Percentiles rank a stretch among this genome's conserved stretches.
These are phyloP conservation scores for Gaertneriomyces semiglobifer DNA, from an alignment of 192 early-diverging fungal genomes.

Conservation along the genomic window DNA sequence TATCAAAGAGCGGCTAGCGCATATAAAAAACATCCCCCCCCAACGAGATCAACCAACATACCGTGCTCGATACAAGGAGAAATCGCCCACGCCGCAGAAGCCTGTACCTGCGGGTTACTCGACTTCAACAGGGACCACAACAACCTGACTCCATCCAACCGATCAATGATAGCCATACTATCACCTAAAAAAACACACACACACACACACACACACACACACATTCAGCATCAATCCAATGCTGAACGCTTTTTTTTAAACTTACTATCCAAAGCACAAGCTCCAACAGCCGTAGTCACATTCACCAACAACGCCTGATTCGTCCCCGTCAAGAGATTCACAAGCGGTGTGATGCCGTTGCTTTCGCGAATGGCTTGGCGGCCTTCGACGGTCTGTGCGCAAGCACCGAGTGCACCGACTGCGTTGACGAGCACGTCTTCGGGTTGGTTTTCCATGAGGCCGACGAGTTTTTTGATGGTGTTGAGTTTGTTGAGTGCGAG, in stretches of 20 bases:
- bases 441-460: constrained; percentile 64
- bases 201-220: background rate
- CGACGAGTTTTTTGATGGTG: constrained; percentile 64
- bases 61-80: constrained; percentile 68
- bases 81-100: constrained; percentile 64
- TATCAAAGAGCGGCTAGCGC: too few species aligned
- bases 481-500: constrained; percentile 61
- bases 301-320: constrained; percentile 61
- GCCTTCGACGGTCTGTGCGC: constrained; percentile 62
- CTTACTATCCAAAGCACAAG: constrained; percentile 55
- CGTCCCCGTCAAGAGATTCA: constrained; percentile 57
- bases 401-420: constrained; percentile 61
- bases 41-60: too few species aligned
- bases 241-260: background rate
- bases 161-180: constrained; percentile 63
- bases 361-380: constrained; percentile 53
- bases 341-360: constrained; percentile 60
- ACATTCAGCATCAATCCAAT: background rate
- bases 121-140: constrained; percentile 66
- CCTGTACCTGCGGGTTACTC: constrained; percentile 56
- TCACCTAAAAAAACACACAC: constrained; percentile 41
- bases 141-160: constrained; percentile 59
- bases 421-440: constrained; percentile 67
- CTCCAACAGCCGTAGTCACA: constrained; percentile 62
- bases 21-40: too few species aligned